phyloP scores from a whole-genome alignment of 1,284 basidiomycete species.

The Heterobasidion occidentale region DNA sequence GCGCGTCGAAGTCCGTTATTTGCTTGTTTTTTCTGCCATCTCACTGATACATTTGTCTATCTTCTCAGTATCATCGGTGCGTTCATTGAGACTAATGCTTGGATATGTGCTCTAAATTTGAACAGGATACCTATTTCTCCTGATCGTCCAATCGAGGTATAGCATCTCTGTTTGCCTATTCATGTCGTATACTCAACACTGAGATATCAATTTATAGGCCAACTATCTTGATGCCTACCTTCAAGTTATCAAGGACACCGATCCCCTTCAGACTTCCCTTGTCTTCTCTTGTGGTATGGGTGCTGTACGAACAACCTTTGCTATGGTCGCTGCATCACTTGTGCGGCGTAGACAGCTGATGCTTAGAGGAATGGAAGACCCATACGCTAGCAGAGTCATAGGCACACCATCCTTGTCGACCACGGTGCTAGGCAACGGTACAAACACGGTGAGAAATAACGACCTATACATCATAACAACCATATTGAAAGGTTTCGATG shows the following conservation, averaged over 20 bases:
- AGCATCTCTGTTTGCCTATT: conserved; percentile 2
- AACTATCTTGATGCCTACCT: conserved; percentile 95
- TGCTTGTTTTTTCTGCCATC: not conserved
- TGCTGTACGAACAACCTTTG: conserved; percentile 93
- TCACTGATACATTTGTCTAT: not conserved
- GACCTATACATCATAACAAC: not conserved
- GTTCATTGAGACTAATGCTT: conserved; percentile 6
- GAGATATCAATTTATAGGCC: conserved; percentile 40
- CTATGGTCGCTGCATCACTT: conserved; percentile 91
- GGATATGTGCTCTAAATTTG: not conserved
- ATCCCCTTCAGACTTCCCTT: conserved; percentile 77
- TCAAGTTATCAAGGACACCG: conserved; percentile 72
- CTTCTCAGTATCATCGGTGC: conserved; percentile 54
- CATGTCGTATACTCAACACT: conserved; percentile 1
- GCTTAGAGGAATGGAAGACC: conserved; percentile 69
- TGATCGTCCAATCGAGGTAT: conserved; percentile 77
- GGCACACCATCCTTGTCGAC: conserved; percentile 5
- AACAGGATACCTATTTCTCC: conserved; percentile 88
- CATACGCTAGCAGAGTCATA: conserved; percentile 39
- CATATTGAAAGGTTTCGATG: not conserved
- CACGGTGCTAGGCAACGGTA: conserved; percentile 6
- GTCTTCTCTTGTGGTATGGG: conserved; percentile 99
- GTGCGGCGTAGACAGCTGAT: conserved; percentile 85
- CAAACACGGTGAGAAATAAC: conserved; percentile 8
- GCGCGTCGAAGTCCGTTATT: conserved; percentile 72